Conservation (phyloP, 164 flowering plant genomes). For the grape (Vitis vinifera) region ASM3070453v1 NC_081812.1:1516501-1517000, state of each 20-base stretch:
- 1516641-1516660: constrained; percentile 39
- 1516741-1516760: constrained; percentile 34
- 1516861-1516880: no score
- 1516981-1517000: background rate
- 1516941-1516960: no score
- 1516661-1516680: constrained; percentile 62
- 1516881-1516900: no score
- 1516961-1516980: background rate
- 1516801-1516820: constrained; percentile 34
- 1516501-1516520: no score
- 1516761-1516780: constrained; percentile 5
- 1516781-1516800: constrained; percentile 4
- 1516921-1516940: no score
- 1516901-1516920: no score
- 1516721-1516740: constrained; percentile 49
- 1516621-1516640: constrained; percentile 38
- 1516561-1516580: no score
- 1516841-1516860: no score
- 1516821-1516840: constrained; percentile 21
- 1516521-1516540: no score
- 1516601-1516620: constrained; percentile 56
- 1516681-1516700: constrained; percentile 46
- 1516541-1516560: no score
- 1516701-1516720: constrained; percentile 47
- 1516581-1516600: constrained; percentile 51